phyloP scores from a whole-genome alignment of 225 moss, liverwort and hornwort genomes.

The Pleurozium schreberi region DNA sequence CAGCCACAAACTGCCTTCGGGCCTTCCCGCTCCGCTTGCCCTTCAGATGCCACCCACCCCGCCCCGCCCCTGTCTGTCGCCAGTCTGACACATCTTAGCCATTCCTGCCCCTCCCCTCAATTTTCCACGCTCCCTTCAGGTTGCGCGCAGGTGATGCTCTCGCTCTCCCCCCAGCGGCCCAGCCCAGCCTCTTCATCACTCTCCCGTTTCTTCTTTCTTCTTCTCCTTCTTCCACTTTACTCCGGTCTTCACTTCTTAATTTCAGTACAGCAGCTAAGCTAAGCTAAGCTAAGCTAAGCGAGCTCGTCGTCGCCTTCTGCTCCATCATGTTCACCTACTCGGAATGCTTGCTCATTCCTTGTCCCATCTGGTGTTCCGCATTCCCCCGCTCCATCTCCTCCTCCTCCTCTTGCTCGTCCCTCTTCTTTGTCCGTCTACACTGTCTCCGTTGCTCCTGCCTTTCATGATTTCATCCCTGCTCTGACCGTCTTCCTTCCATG shows the following conservation, averaged over 20 bases:
- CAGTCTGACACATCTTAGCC: background rate
- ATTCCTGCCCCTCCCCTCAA: background rate
- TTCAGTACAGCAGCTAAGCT: background rate
- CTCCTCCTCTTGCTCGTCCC: background rate
- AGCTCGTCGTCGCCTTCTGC: background rate
- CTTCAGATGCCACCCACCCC: background rate
- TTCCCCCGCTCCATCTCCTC: background rate
- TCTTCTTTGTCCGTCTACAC: background rate
- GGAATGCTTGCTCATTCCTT: background rate
- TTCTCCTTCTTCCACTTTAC: background rate
- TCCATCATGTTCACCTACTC: background rate
- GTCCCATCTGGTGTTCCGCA: background rate
- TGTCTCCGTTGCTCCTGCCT: background rate
- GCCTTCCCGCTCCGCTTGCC: background rate
- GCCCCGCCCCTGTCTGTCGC: background rate
- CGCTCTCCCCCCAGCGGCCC: too few species aligned
- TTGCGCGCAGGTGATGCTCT: background rate
- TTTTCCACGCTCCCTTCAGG: background rate
- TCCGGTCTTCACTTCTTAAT: background rate
- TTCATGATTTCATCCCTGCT: background rate
- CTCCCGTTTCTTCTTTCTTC: background rate
- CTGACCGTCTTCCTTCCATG: background rate
- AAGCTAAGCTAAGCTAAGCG: background rate
- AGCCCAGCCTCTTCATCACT: background rate
- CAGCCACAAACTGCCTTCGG: background rate